Evolutionary conservation across 306 rosid species (phyloP).

Genomic region (Vicia sativa): DNA sequence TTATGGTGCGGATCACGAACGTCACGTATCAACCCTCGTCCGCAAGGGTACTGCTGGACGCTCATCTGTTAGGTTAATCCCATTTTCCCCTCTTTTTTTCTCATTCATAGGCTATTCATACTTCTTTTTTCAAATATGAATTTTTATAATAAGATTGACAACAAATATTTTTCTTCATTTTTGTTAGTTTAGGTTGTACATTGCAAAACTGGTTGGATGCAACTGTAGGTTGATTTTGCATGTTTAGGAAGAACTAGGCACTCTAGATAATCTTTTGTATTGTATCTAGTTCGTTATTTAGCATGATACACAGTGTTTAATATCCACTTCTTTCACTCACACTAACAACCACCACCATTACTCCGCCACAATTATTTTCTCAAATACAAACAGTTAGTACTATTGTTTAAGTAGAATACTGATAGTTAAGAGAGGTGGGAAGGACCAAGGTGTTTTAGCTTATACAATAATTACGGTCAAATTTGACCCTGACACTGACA

Average conservation of each 20-base stretch:
- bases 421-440: not conserved
- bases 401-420: not conserved
- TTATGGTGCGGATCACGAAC: slow-evolving; percentile 67
- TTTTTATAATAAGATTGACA: not conserved
- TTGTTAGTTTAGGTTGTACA: slow-evolving; percentile 23
- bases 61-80: slow-evolving; percentile 84
- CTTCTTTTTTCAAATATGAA: not conserved
- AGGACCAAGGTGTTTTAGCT: not conserved
- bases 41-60: slow-evolving; percentile 99
- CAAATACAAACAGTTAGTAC: not conserved
- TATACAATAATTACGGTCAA: not conserved
- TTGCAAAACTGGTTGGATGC: slow-evolving; percentile 24
- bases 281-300: slow-evolving; percentile 5
- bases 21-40: slow-evolving; percentile 68
- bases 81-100: not conserved
- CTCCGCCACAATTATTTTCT: too few relatives aligned
- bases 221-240: slow-evolving; percentile 8
- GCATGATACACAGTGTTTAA: slow-evolving; percentile 6
- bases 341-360: too few relatives aligned
- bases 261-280: slow-evolving; percentile 6
- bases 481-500: too few relatives aligned
- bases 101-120: not conserved
- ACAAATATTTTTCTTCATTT: too few relatives aligned
- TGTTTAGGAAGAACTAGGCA: slow-evolving; percentile 16
- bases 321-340: too few relatives aligned